Evolutionary conservation across 2,329 filamentous ascomycete genomes (phyloP), one percentile per base, ranked within the genome.

Genomic region (Penicillium sp.): DNA sequence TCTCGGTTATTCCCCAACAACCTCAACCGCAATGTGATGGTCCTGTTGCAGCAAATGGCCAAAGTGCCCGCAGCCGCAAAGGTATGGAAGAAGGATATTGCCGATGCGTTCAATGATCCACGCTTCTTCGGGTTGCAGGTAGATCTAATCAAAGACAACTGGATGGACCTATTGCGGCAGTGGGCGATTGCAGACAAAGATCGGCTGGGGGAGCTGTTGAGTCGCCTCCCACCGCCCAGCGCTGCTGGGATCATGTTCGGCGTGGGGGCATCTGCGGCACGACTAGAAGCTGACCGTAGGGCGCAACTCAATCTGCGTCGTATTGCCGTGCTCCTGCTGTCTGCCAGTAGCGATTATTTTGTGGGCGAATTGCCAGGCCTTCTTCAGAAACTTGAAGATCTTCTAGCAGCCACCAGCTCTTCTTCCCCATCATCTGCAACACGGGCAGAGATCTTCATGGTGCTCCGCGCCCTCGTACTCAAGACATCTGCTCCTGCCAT

Each of bases 211-310:
- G 95, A 99, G 60, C 79, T 97, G 4, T 76, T 98, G 9, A 81
- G 84, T 37, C 88, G 91, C 21, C 84, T 99, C 60, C 87, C 87
- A 6, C 85, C 93, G 4, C 95, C 95, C 6, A 91, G 93, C 1
- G 93, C 93, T 14, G 95, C 96, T 0, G 95, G 95, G 9, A 96
- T 99, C 65, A 93, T 99, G 71, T 99, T 99, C 69, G 95, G 95
- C n/a, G 95, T 99, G 0, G 96, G 96, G 11, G 95, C 95, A 7
- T 92, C 91, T 22, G 96, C 93, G 44, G 95, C 95, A 35, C 84
- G 95, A 57, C 84, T 96, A n/a, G 95, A 99, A 75, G 92, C 96
- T 6, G 95, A 99, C 74, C 88, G 93, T 56, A 95, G 89, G 75
- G 92, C 93, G 1, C 93, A 98, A 74, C 83, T 96, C 29, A 96